Evolutionary conservation across 2,329 filamentous ascomycete species (phyloP), one percentile per base, ranked within the genome.

Genomic region (Ascochyta koolunga): DNA sequence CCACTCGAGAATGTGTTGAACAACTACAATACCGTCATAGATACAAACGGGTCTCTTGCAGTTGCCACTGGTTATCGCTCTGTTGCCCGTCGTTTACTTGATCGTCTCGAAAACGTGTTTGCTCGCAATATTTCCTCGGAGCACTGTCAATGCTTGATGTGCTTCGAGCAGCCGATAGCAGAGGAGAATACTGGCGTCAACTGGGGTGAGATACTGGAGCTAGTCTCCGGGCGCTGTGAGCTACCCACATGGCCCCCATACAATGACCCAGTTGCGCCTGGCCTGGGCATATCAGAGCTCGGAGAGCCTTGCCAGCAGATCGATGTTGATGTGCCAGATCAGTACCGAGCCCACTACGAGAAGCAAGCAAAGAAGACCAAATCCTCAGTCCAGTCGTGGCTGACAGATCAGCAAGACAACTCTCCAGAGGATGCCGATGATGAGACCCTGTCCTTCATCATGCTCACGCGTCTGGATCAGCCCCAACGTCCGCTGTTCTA

Each of bases 61-160:
- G 95, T 98, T 1, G 95, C 95, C 15, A 98, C 93, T 0, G 95
- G 95, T 5, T 96, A 98, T 73, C 87, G 91, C 48, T 97, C 93
- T 0, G 90, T 98, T n/a, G 95, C 95, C 3, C 87, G 95, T 5
- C 86, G 93, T 45, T 78, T 98, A 21, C 83, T 98, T 5, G 93
- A 99, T 75, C 86, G 95, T 32, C 81, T 99, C 4, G 93, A 97
- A 71, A 91, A 93, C 51, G 92, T 99, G 8, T 98, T 99, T 75
- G 93, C 92, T 2, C 84, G 95, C 55, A 93, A 98, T 68, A 87
- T 99, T 31, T 93, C 93, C 0, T 87, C 87, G 0, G 87, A 96
- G 67, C 86, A 88, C n/a, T 98, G 93, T 72, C 79, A 82, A 37
- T 98, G 93, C 73, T 80, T 95, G 50, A 90, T 97, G 81, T 98